A percentile compares a stretch with the other conserved stretches of the same genome.
These are phyloP conservation scores for Nemania sp. DNA, from an alignment of 2,329 filamentous ascomycete species.

Conservation along the genomic window DNA sequence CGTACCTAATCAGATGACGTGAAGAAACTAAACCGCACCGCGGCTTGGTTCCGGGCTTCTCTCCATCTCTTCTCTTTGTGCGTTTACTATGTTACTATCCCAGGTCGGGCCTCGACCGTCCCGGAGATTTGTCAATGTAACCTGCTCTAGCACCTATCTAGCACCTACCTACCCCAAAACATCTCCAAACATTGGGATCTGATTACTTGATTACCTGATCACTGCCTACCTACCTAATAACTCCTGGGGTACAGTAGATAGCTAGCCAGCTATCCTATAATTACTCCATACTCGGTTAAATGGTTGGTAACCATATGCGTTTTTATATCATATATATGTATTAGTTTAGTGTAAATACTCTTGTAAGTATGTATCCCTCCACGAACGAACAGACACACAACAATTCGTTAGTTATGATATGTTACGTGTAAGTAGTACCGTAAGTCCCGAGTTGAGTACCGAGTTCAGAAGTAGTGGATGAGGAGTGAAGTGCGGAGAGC, in stretches of 20 bases:
- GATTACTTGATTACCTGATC: not conserved
- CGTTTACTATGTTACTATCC: not conserved
- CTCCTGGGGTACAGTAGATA: not conserved
- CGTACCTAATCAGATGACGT: conserved; percentile 17
- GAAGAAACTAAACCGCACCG: not conserved
- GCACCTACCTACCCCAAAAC: conserved; percentile 12
- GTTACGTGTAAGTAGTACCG: not conserved
- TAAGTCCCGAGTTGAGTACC: too few relatives aligned
- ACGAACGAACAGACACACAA: too few relatives aligned
- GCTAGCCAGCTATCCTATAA: not conserved
- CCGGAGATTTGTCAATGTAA: conserved; percentile 19
- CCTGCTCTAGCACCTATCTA: too few relatives aligned
- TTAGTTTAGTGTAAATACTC: too few relatives aligned
- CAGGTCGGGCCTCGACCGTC: not conserved
- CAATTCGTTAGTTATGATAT: too few relatives aligned
- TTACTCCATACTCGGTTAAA: too few relatives aligned
- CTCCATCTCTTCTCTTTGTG: not conserved
- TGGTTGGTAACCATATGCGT: too few relatives aligned
- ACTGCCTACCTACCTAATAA: not conserved
- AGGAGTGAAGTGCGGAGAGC: conserved; percentile 18
- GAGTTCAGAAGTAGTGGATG: too few relatives aligned
- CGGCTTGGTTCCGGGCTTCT: not conserved
- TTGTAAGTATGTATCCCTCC: too few relatives aligned
- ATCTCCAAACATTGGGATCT: not conserved
- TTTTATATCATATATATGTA: not conserved